Base-by-base conservation (phyloP, 2,329 filamentous ascomycete species). In the Aureobasidium uvarum region DNA sequence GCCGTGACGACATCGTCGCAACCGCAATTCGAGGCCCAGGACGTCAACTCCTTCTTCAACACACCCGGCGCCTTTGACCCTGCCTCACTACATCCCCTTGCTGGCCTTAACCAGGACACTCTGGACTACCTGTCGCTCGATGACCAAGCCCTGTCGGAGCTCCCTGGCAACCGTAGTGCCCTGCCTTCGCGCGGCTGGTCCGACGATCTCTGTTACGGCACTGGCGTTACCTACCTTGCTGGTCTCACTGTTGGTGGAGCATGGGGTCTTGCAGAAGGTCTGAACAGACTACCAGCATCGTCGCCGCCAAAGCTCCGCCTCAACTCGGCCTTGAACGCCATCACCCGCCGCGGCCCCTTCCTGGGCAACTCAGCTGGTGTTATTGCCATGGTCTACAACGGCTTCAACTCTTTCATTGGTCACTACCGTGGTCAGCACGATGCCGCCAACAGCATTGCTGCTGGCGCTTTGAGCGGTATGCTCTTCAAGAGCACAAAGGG, bases 161-260 rank as follows among this genome's bases (percentile, higher is more conserved):
- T 96, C 23, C 92, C 93, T 56, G 93, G 92, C 74, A 85, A 88
- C 67, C 90, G 91, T 76, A 96, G 94, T 50, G 89, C 93, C 64
- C 85, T 99, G 64, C 95, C 96, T 50, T 97, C 93, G 65, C 89
- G 95, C 77, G 95, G 95, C 76, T 99, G 96, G 87, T 96, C 93
- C 67, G 95, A 99, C 76, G 95, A 99, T 77, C 86, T 99, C 67
- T 98, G 95, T 81, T 99, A 99, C 77, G 95, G 96, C 74, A 96
- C 95, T 25, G 95, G 95, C 72, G 88, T 94, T 68, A 96, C 92
- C 75, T 99, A 99, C 76, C 83, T 99, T 67, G 82, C 90, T n/a
- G 95, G 90, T 7, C 82, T 99, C 72, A 85, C 89, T 46, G 76
- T 96, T 70, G 95, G 95, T 77, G 95, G 95, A 70, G 88, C 86